Conservation (phyloP, 1,284 basidiomycete species). For the Cryptococcus amylolentus region DNA sequence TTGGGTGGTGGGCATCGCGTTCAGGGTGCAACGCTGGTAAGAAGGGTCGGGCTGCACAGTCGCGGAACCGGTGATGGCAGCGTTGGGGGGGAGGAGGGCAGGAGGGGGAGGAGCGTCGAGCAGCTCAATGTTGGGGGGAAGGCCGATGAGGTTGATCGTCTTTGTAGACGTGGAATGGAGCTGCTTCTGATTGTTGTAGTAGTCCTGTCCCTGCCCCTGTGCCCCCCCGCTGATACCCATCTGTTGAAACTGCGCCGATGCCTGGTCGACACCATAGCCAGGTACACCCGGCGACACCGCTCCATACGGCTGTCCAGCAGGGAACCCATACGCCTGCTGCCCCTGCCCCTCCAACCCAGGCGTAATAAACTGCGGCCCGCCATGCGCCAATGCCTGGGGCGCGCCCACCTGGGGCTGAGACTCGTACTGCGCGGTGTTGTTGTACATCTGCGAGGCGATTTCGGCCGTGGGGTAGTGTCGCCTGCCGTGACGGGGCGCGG, state of each 20-base stretch:
- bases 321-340: constrained; percentile 38
- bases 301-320: background rate
- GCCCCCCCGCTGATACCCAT: constrained; percentile 63
- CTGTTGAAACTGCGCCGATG: constrained; percentile 79
- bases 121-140: constrained; percentile 83
- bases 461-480: constrained; percentile 87
- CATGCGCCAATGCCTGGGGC: constrained; percentile 50
- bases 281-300: constrained; percentile 15
- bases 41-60: constrained; percentile 81
- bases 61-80: constrained; percentile 65
- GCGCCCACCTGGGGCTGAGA: constrained; percentile 36
- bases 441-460: constrained; percentile 49
- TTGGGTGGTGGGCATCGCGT: constrained; percentile 89
- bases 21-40: constrained; percentile 89
- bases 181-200: constrained; percentile 29
- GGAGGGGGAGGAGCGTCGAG: constrained; percentile 78
- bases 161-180: constrained; percentile 59
- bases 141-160: constrained; percentile 82
- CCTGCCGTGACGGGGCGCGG: constrained; percentile 59
- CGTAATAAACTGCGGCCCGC: constrained; percentile 64
- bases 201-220: constrained; percentile 46
- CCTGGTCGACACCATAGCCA: constrained; percentile 55
- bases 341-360: constrained; percentile 65
- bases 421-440: constrained; percentile 51
- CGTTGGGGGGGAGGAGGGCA: constrained; percentile 77